Evolutionary conservation across 768 basidiomycete genomes (phyloP).

Genomic region (Mycena epipterygia): DNA sequence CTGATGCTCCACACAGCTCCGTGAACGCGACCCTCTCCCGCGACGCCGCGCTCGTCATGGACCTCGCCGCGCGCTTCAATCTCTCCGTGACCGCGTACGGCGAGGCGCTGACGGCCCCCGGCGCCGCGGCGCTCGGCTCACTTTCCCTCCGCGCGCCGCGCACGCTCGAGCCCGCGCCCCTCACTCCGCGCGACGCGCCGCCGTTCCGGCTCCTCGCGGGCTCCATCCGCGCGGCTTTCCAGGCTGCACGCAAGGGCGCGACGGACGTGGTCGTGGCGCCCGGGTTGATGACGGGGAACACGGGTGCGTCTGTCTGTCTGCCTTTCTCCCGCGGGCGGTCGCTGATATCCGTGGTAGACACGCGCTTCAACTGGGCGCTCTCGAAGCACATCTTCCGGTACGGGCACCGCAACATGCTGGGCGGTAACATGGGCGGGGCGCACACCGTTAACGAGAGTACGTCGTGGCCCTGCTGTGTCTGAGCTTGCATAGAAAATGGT

Average conservation of each 20-base stretch:
- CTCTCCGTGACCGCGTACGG: constrained; percentile 59
- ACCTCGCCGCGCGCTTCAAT: constrained; percentile 50
- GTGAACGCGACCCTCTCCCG: constrained; percentile 46
- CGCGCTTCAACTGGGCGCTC: constrained; percentile 49
- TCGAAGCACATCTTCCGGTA: constrained; percentile 64
- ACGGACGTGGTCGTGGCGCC: constrained; percentile 40
- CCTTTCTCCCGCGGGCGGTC: constrained; percentile 1
- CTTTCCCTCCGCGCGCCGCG: constrained; percentile 53
- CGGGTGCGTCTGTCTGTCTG: constrained; percentile 39
- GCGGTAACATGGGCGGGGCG: constrained; percentile 38
- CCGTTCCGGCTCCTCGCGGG: constrained; percentile 54
- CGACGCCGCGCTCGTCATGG: constrained; percentile 46
- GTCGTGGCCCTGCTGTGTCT: too few species aligned
- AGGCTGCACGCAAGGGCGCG: constrained; percentile 39
- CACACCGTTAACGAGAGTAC: constrained; percentile 68
- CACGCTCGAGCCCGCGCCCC: constrained; percentile 62
- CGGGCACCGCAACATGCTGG: constrained; percentile 45
- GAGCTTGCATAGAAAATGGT: not conserved
- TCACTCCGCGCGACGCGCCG: constrained; percentile 46
- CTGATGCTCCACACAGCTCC: constrained; percentile 41
- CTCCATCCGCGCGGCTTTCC: constrained; percentile 54
- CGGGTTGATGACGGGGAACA: constrained; percentile 52
- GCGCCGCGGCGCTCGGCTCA: constrained; percentile 39
- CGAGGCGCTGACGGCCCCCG: constrained; percentile 36
- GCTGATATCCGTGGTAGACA: constrained; percentile 43